Evolutionary conservation across 345 rosid species (phyloP).

Genomic region (Nasturtium officinale): DNA sequence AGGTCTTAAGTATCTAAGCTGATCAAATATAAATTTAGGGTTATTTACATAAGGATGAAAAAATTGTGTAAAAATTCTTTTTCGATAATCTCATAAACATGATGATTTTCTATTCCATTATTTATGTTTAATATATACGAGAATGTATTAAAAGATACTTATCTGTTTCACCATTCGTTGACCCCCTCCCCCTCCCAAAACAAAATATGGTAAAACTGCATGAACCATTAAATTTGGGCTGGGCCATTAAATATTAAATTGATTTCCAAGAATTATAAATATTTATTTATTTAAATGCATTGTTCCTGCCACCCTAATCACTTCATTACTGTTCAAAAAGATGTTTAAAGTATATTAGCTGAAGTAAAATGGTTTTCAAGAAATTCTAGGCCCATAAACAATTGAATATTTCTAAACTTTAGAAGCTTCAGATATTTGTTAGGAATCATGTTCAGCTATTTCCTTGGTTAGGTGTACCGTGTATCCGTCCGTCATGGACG

Average conservation of each 20-base stretch:
- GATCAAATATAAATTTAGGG: neutral
- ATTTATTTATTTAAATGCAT: neutral
- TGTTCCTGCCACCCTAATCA: neutral
- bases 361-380: neutral
- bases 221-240: conserved; percentile 26
- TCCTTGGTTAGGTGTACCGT: too few species aligned
- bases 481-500: conserved; percentile 1
- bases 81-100: too few species aligned
- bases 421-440: conserved; percentile 34
- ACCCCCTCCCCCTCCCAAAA: too few species aligned
- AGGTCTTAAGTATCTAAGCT: neutral
- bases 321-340: neutral
- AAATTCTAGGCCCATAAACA: neutral
- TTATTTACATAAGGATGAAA: too few species aligned
- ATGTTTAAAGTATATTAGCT: too few species aligned
- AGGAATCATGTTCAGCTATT: conserved; percentile 6
- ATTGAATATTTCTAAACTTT: neutral
- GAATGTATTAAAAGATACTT: too few species aligned
- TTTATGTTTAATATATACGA: too few species aligned
- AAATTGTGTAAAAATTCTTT: too few species aligned
- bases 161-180: neutral
- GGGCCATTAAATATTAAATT: conserved; percentile 18
- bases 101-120: too few species aligned
- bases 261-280: neutral
- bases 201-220: neutral